phyloP scores from a whole-genome alignment of 495 filamentous ascomycete genomes.

The Hyaloscypha variabilis region DNA sequence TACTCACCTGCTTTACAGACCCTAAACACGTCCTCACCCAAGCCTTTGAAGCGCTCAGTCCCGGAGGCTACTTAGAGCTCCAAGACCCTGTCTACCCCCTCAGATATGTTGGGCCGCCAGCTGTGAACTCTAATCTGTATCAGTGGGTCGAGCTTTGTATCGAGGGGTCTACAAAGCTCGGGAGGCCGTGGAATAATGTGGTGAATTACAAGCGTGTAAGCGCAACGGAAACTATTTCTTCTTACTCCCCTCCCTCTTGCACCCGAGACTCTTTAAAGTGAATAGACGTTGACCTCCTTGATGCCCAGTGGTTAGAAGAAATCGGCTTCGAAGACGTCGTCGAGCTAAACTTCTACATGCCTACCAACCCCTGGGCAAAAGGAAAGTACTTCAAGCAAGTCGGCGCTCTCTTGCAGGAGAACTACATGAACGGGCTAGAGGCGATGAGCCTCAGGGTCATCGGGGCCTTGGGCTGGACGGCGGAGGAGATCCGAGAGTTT shows the following conservation, averaged over 20 bases:
- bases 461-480: background rate
- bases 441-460: background rate
- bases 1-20: conserved; percentile 15
- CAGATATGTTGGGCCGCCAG: no score
- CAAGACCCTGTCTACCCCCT: conserved; percentile 26
- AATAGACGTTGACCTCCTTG: no score
- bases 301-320: background rate
- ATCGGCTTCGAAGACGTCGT: conserved; percentile 9
- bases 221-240: no score
- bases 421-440: background rate
- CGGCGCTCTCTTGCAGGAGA: background rate
- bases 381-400: background rate
- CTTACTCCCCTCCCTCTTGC: no score
- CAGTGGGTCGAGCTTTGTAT: no score
- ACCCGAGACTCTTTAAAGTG: no score
- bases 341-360: background rate
- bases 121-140: no score
- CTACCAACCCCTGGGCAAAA: conserved; percentile 6
- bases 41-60: conserved; percentile 34
- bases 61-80: conserved; percentile 52
- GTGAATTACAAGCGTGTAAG: conserved; percentile 22
- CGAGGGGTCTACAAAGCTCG: no score
- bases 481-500: no score
- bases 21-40: background rate
- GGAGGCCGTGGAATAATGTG: no score